A percentile compares a stretch with the other conserved stretches of the same genome.
Evolutionary conservation across 495 filamentous ascomycete genomes (phyloP).

Genomic region (Staphylotrichum longicolle): DNA sequence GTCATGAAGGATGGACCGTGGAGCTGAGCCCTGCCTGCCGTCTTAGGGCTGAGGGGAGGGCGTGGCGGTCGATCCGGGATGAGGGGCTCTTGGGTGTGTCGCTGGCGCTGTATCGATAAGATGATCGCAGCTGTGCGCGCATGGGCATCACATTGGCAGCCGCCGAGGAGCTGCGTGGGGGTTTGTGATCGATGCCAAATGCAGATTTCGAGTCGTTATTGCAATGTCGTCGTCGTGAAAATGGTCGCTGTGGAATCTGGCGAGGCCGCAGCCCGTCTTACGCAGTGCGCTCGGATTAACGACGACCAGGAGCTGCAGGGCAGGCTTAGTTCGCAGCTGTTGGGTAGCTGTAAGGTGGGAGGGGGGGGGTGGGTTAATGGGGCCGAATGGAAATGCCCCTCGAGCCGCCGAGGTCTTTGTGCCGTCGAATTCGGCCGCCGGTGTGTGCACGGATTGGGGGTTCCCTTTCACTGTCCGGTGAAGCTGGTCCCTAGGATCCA

Average conservation of each 20-base stretch:
- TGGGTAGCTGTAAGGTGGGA: constrained; percentile 5
- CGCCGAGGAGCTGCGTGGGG: constrained; percentile 8
- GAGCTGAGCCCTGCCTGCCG: constrained; percentile 25
- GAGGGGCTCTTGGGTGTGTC: constrained; percentile 25
- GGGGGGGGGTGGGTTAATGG: constrained; percentile 5
- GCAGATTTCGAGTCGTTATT: not conserved
- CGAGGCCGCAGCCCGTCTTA: constrained; percentile 10
- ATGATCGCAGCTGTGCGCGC: constrained; percentile 12
- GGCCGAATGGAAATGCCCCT: constrained; percentile 31
- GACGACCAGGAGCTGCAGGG: constrained; percentile 20
- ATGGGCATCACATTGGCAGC: constrained; percentile 24
- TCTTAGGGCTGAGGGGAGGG: constrained; percentile 19
- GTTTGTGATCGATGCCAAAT: constrained; percentile 1
- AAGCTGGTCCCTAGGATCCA: not conserved
- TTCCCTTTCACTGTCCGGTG: not conserved
- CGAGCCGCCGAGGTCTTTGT: constrained; percentile 32
- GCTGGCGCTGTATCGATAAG: constrained; percentile 34
- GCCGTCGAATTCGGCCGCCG: constrained; percentile 14
- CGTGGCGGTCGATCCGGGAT: constrained; percentile 16
- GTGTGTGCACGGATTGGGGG: constrained; percentile 7
- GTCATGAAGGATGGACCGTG: constrained; percentile 28
- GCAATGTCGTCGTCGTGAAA: constrained; percentile 8
- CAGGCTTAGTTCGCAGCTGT: constrained; percentile 23
- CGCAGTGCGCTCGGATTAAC: constrained; percentile 6
- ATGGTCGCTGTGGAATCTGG: constrained; percentile 8